Evolutionary conservation across 345 rosid species (phyloP).

Genomic region (Limnanthes douglasii): DNA sequence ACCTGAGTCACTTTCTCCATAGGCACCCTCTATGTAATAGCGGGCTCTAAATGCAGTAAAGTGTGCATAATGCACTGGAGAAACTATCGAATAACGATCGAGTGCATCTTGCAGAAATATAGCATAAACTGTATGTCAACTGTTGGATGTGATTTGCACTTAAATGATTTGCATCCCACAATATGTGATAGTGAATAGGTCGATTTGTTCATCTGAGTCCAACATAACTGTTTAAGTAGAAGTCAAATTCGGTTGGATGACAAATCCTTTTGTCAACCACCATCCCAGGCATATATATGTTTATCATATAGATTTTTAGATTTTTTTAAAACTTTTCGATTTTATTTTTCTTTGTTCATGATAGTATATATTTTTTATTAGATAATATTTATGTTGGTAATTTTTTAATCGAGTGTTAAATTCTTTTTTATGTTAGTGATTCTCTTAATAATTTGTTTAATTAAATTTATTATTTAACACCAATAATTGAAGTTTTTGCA

Average conservation of each 20-base stretch:
- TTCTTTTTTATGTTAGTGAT: too few relatives aligned
- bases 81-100: slow-evolving; percentile 32
- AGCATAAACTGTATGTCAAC: slow-evolving; percentile 54
- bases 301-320: too few relatives aligned
- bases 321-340: too few relatives aligned
- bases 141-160: slow-evolving; percentile 38
- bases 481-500: too few relatives aligned
- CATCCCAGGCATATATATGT: too few relatives aligned
- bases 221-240: slow-evolving; percentile 77
- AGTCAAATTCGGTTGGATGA: slow-evolving; percentile 60
- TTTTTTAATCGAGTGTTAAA: too few relatives aligned
- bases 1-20: slow-evolving; percentile 11
- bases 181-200: slow-evolving; percentile 65
- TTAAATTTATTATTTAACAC: too few relatives aligned
- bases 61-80: slow-evolving; percentile 63
- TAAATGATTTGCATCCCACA: slow-evolving; percentile 57
- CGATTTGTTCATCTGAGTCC: slow-evolving; percentile 74
- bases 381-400: too few relatives aligned
- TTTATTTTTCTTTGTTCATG: too few relatives aligned
- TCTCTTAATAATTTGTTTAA: too few relatives aligned
- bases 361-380: too few relatives aligned
- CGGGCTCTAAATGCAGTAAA: slow-evolving; percentile 51
- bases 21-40: slow-evolving; percentile 27
- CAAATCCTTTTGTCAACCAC: slow-evolving; percentile 66
- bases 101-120: slow-evolving; percentile 77